Conservation (phyloP, 805 yeast genomes). For the Osmozyma mogii region DNA sequence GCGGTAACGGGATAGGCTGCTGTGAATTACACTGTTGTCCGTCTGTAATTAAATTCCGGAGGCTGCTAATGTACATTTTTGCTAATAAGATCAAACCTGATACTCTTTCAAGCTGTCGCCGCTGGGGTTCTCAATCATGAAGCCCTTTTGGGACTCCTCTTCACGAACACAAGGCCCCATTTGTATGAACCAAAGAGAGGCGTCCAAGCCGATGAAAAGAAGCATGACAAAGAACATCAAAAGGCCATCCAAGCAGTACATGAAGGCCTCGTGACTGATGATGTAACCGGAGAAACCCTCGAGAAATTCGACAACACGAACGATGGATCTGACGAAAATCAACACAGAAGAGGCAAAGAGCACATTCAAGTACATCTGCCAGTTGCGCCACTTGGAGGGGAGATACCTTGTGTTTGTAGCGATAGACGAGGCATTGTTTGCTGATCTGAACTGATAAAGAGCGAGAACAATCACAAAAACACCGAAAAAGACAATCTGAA, state of each 20-base stretch:
- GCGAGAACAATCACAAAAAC: constrained; percentile 15
- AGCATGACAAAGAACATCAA: constrained; percentile 14
- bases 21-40: no score
- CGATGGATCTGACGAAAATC: constrained; percentile 23
- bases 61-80: no score
- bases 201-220: no score
- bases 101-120: no score
- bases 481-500: constrained; percentile 22
- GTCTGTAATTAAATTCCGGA: no score
- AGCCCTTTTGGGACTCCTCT: no score
- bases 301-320: constrained; percentile 21
- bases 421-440: not conserved
- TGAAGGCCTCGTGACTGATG: constrained; percentile 16
- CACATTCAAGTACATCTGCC: constrained; percentile 4
- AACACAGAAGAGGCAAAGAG: constrained; percentile 8
- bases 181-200: no score
- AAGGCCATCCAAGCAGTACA: constrained; percentile 20
- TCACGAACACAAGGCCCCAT: no score
- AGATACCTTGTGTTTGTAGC: not conserved
- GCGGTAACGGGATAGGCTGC: no score
- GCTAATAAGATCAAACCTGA: no score
- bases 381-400: constrained; percentile 3
- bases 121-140: no score
- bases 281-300: constrained; percentile 21
- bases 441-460: constrained; percentile 7